Evolutionary conservation across 192 early-diverging fungal genomes (phyloP), one percentile per base, ranked within the genome.

Genomic region (Diversispora eburnea): DNA sequence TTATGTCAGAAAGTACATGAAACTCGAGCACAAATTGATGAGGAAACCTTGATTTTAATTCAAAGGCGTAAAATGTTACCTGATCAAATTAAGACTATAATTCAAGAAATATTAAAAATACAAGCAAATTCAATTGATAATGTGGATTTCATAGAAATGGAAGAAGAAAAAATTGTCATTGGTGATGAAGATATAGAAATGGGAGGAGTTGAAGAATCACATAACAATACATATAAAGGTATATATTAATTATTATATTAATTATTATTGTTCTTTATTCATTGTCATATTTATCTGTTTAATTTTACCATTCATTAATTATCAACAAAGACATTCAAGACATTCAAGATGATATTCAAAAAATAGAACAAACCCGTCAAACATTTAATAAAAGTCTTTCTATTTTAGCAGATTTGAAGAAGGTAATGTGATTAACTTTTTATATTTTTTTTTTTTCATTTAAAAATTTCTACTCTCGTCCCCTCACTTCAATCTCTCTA

Each of bases 381-480:
- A 63, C 61, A 5, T 63, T 42, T 43, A 17, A 63, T 63, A 25
- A 7, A 63, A 63, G 61, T 43, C 61, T 63, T 41, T 13, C 41
- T 42, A 8, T 63, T n/a, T 63, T 63, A 63, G n/a, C 61, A 43
- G 61, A 63, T 42, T 17, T 63, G 7, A 63, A 63, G 43, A 63
- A 63, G 61, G 61, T 63, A 43, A 43, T 41, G 5, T 41, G 5
- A 41, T 12, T 43, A 41, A 61, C 17, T 61, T 61, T 13, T 41
- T 12, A 61, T 33, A 5, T 42, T 9, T 13, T 41, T 33, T 33
- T 25, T 33, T 49, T 49, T 10, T 49, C 3, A 0, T 0, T 13
- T 49, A 49, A 8, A 13, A 3, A 49, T 49, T 49, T 8, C 13
- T 49, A 10, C 7, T 49, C 13, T 49, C 13, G n/a, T n/a, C 7